phyloP scores from a whole-genome alignment of 768 basidiomycete genomes.

The Suillus tomentosus region DNA sequence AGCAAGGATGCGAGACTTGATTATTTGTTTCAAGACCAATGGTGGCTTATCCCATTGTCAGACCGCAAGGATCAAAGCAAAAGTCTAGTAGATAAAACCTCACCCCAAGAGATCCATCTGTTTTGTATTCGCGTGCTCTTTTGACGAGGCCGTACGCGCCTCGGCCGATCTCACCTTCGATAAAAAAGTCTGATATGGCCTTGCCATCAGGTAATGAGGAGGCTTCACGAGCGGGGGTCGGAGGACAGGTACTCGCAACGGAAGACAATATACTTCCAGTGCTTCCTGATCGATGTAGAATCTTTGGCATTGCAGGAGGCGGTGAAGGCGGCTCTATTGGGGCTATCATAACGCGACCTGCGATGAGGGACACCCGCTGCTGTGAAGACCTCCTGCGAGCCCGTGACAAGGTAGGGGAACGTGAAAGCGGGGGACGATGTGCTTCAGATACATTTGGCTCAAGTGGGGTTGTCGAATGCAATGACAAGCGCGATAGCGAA shows the following conservation, averaged over 20 bases:
- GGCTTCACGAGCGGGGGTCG: constrained; percentile 50
- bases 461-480: constrained; percentile 17
- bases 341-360: constrained; percentile 77
- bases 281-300: constrained; percentile 65
- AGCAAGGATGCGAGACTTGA: constrained; percentile 96
- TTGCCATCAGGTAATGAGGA: constrained; percentile 51
- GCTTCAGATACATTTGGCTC: constrained; percentile 22
- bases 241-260: constrained; percentile 60
- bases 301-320: constrained; percentile 59
- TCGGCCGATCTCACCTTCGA: constrained; percentile 86
- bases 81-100: constrained; percentile 35
- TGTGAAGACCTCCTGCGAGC: constrained; percentile 80
- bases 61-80: constrained; percentile 22
- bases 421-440: constrained; percentile 37
- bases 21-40: constrained; percentile 95
- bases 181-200: constrained; percentile 83
- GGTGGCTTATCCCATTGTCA: constrained; percentile 57
- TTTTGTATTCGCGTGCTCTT: constrained; percentile 74
- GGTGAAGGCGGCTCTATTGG: constrained; percentile 75
- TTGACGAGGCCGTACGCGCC: constrained; percentile 97
- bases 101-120: constrained; percentile 83
- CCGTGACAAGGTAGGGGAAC: constrained; percentile 60
- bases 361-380: constrained; percentile 81
- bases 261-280: constrained; percentile 63
- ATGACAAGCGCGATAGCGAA: constrained; percentile 13